These are phyloP conservation scores for Venturia pyrina DNA, from an alignment of 2,329 filamentous ascomycete genomes.

Conservation along the genomic window DNA sequence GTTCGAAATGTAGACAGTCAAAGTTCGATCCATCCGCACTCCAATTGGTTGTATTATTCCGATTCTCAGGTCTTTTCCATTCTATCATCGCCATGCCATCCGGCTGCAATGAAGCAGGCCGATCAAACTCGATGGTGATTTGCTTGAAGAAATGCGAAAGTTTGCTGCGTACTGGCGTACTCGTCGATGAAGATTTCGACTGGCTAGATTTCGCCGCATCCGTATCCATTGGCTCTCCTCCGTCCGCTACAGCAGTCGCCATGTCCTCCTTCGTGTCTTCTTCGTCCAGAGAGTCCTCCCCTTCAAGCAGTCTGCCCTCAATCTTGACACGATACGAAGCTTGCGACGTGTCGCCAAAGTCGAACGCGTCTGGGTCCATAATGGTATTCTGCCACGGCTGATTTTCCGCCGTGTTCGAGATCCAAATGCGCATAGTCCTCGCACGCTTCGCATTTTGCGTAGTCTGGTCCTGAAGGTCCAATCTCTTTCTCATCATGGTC, in stretches of 20 bases:
- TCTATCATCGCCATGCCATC: conserved; percentile 56
- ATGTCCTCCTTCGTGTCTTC: conserved; percentile 30
- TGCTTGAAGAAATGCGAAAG: conserved; percentile 75
- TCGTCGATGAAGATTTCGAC: conserved; percentile 3
- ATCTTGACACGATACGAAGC: conserved; percentile 86
- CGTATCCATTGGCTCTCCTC: conserved; percentile 51
- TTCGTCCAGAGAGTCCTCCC: conserved; percentile 39
- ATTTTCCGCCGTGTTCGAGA: conserved; percentile 88
- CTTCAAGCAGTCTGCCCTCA: conserved; percentile 68
- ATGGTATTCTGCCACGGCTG: conserved; percentile 79
- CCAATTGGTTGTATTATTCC: conserved; percentile 33
- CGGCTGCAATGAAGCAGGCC: conserved; percentile 53
- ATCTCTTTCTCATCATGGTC: conserved; percentile 83
- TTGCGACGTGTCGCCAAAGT: conserved; percentile 67
- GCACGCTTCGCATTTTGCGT: conserved; percentile 67
- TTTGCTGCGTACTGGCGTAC: conserved; percentile 34
- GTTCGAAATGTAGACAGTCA: conserved; percentile 83
- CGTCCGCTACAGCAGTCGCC: conserved; percentile 28
- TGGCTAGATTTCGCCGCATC: conserved; percentile 32
- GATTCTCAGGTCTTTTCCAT: conserved; percentile 74
- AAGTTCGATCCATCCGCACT: conserved; percentile 56
- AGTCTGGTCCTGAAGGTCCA: conserved; percentile 79
- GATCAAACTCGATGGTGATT: conserved; percentile 55
- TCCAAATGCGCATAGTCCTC: conserved; percentile 83
- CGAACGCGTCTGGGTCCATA: conserved; percentile 64